phyloP scores from a whole-genome alignment of 257 asterid species.

The Solanum phureja region DNA sequence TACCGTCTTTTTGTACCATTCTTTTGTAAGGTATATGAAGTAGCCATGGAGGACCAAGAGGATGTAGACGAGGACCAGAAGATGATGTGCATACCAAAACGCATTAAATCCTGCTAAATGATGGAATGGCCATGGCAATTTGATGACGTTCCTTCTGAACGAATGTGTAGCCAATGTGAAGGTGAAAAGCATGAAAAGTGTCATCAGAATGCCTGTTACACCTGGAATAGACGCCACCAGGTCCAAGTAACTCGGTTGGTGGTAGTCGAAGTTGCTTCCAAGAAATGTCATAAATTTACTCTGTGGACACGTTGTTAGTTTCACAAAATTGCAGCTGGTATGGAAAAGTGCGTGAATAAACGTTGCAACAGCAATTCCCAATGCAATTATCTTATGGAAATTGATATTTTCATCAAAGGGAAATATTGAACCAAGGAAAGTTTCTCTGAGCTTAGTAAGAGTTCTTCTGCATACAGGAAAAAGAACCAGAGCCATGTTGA shows the following conservation, averaged over 20 bases:
- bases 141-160: conserved; percentile 64
- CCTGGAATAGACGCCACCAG: conserved; percentile 34
- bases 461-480: conserved; percentile 78
- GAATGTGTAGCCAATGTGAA: conserved; percentile 66
- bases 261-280: conserved; percentile 34
- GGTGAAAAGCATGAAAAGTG: conserved; percentile 40
- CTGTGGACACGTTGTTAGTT: conserved; percentile 45
- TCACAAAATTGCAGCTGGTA: conserved; percentile 47
- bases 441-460: conserved; percentile 58
- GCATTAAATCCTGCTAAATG: conserved; percentile 79
- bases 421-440: conserved; percentile 45
- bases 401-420: conserved; percentile 88
- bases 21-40: conserved; percentile 44
- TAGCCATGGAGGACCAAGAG: conserved; percentile 70
- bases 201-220: conserved; percentile 52
- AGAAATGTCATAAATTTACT: conserved; percentile 30
- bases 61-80: conserved; percentile 55
- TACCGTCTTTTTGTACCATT: conserved; percentile 80
- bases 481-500: conserved; percentile 85
- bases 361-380: conserved; percentile 32
- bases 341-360: conserved; percentile 39
- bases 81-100: conserved; percentile 91
- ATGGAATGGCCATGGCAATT: conserved; percentile 49
- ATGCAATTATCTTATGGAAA: conserved; percentile 71
- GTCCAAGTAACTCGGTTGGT: conserved; percentile 51